Percentiles rank a stretch among this genome's conserved stretches.
Conservation (phyloP, 2,329 filamentous ascomycete species). For the Biscogniauxia mediterranea region DNA sequence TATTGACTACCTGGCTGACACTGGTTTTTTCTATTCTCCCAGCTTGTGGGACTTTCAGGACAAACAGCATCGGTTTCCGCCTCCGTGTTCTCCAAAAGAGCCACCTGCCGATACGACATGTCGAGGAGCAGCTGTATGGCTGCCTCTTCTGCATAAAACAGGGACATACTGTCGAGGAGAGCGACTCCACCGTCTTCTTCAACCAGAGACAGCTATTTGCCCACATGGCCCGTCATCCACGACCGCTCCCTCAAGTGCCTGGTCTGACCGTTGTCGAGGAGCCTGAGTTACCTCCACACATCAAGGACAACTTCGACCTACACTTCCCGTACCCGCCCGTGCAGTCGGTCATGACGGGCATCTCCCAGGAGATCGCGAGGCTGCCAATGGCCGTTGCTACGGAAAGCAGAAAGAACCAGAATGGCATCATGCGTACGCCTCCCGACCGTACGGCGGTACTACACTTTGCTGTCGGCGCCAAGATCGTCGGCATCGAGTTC, state of each 20-base stretch:
- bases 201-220: slow-evolving; percentile 50
- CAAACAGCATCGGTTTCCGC: slow-evolving; percentile 48
- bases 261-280: slow-evolving; percentile 50
- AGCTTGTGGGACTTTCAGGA: slow-evolving; percentile 48
- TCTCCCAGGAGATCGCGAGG: slow-evolving; percentile 38
- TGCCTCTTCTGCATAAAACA: slow-evolving; percentile 54
- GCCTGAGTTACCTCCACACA: slow-evolving; percentile 37
- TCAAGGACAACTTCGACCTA: slow-evolving; percentile 53
- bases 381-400: slow-evolving; percentile 46
- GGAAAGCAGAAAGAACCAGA: slow-evolving; percentile 47
- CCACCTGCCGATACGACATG: slow-evolving; percentile 47
- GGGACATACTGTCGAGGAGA: slow-evolving; percentile 50
- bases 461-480: slow-evolving; percentile 48
- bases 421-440: slow-evolving; percentile 43
- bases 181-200: slow-evolving; percentile 58
- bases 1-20: neutral
- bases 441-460: slow-evolving; percentile 45
- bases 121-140: slow-evolving; percentile 53
- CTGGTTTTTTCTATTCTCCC: slow-evolving; percentile 8
- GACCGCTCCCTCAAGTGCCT: slow-evolving; percentile 48
- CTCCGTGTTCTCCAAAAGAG: slow-evolving; percentile 56
- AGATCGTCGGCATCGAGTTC: slow-evolving; percentile 50
- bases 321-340: slow-evolving; percentile 43
- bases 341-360: slow-evolving; percentile 42
- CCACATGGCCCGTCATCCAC: slow-evolving; percentile 53